Conservation (phyloP, 495 filamentous ascomycete species). For the Recurvomyces mirabilis region DNA sequence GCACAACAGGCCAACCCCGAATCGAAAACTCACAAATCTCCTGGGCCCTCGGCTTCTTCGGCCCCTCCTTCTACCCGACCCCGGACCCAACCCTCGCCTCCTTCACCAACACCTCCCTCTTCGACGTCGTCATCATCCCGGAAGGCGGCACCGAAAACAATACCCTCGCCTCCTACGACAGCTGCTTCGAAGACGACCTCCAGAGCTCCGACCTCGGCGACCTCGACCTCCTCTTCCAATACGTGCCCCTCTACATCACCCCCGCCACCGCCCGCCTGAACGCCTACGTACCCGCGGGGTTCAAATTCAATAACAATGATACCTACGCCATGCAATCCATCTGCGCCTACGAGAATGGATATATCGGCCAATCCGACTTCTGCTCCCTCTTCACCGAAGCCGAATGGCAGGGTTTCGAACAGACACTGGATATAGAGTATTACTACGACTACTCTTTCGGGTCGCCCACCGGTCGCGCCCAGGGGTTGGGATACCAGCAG, state of each 20-base stretch:
- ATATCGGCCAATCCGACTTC: conserved; percentile 28
- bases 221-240: conserved; percentile 24
- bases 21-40: conserved; percentile 40
- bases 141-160: conserved; percentile 40
- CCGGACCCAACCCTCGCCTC: conserved; percentile 24
- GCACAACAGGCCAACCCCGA: conserved; percentile 40
- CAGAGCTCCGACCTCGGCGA: conserved; percentile 28
- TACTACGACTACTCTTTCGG: conserved; percentile 35
- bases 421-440: conserved; percentile 32
- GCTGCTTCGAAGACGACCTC: conserved; percentile 28
- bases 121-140: conserved; percentile 38
- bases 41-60: conserved; percentile 36
- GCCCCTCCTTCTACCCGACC: conserved; percentile 24
- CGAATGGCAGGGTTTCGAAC: conserved; percentile 35
- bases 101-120: conserved; percentile 27
- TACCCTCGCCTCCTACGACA: conserved; percentile 38
- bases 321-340: conserved; percentile 36
- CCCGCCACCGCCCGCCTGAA: conserved; percentile 28
- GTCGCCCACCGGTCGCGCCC: conserved; percentile 32
- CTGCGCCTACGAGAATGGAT: conserved; percentile 33
- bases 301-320: conserved; percentile 31
- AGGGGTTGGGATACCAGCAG: conserved; percentile 35
- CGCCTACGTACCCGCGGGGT: conserved; percentile 27
- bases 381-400: conserved; percentile 32
- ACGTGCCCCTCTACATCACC: conserved; percentile 28